Percentiles rank a stretch among this genome's conserved stretches.
Evolutionary conservation across 208 protist genomes (phyloP).

Genomic region (Blechomonas ayalai): DNA sequence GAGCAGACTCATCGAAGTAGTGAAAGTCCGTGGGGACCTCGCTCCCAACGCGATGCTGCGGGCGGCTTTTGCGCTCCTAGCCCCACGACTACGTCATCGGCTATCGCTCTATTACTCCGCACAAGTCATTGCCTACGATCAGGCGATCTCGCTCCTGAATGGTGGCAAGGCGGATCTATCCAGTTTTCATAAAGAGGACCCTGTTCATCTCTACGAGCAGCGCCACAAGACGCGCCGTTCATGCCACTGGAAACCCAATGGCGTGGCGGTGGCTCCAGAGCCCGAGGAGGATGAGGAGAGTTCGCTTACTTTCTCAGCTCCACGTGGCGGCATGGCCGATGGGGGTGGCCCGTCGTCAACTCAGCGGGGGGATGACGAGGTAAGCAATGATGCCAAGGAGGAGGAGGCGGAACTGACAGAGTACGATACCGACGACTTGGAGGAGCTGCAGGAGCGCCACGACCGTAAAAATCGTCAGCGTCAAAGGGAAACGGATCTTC

Average conservation of each 20-base stretch:
- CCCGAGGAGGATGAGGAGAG: background rate
- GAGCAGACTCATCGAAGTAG: conserved; percentile 45
- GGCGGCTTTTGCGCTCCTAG: conserved; percentile 27
- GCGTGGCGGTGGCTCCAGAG: conserved; percentile 1
- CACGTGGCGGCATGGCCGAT: too few relatives aligned
- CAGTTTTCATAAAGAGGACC: conserved; percentile 52
- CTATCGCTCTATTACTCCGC: conserved; percentile 70
- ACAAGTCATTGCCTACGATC: conserved; percentile 56
- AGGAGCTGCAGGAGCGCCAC: conserved; percentile 47
- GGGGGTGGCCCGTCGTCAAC: too few relatives aligned
- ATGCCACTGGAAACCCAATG: conserved; percentile 45
- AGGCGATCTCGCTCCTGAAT: conserved; percentile 31
- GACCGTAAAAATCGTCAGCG: conserved; percentile 17
- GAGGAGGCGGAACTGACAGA: conserved; percentile 65
- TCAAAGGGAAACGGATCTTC: conserved; percentile 20
- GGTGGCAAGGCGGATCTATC: conserved; percentile 44
- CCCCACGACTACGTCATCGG: conserved; percentile 49
- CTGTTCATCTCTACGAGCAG: conserved; percentile 46
- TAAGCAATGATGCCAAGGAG: conserved; percentile 11
- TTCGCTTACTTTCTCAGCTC: too few relatives aligned
- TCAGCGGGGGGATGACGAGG: too few relatives aligned
- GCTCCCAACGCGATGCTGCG: conserved; percentile 47
- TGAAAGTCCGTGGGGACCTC: conserved; percentile 49
- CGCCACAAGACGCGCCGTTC: conserved; percentile 27
- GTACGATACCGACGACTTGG: conserved; percentile 55